Evolutionary conservation across 1,284 basidiomycete genomes (phyloP).

Genomic region (Papiliotrema fonsecae): DNA sequence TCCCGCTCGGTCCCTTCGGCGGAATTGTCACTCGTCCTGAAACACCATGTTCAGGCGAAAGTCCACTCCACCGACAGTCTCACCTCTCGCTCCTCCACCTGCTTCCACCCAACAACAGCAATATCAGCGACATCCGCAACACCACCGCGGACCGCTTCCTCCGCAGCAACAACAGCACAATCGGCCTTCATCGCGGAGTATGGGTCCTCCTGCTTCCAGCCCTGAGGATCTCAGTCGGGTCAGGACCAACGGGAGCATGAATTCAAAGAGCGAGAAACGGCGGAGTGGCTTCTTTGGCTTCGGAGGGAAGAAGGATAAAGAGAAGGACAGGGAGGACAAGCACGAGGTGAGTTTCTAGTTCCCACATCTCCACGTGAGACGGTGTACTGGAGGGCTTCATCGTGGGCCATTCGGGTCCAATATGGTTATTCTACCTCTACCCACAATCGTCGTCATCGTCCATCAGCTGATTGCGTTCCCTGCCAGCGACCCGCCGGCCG

Average conservation of each 20-base stretch:
- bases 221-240: conserved; percentile 1
- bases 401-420: too few species aligned
- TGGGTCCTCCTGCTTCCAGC: neutral
- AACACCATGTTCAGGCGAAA: conserved; percentile 23
- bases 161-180: conserved; percentile 1
- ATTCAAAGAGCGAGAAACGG: conserved; percentile 21
- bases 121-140: neutral
- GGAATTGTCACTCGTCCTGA: too few species aligned
- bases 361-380: too few species aligned
- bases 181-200: neutral
- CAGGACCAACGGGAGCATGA: conserved; percentile 5
- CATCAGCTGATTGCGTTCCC: conserved; percentile 1
- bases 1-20: too few species aligned
- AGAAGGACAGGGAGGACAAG: conserved; percentile 25
- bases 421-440: too few species aligned
- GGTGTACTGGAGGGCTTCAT: too few species aligned
- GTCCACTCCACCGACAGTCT: conserved; percentile 11
- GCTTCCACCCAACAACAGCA: conserved; percentile 8
- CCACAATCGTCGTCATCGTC: too few species aligned
- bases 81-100: conserved; percentile 19
- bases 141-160: neutral
- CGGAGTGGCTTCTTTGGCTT: conserved; percentile 34
- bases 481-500: neutral
- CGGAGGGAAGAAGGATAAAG: conserved; percentile 31
- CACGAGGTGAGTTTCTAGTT: conserved; percentile 10